These are phyloP conservation scores for Dictyostelium intermedium DNA, from an alignment of 78 protist species.

Conservation along the genomic window DNA sequence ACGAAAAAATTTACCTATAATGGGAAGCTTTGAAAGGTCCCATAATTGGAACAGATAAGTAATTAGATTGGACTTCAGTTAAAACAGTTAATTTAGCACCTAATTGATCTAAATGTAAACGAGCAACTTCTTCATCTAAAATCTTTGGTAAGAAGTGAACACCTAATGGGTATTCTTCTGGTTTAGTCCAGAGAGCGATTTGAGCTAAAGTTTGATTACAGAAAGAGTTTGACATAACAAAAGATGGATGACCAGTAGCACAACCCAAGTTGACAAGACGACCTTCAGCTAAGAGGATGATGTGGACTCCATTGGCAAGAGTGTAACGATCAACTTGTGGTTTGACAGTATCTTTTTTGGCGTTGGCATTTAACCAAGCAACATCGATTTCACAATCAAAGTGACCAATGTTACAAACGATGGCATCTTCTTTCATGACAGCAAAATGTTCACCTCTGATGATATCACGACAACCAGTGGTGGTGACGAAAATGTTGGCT, in stretches of 20 bases:
- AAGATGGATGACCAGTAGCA: constrained; percentile 99
- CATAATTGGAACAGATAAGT: constrained; percentile 86
- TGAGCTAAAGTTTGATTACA: constrained; percentile 99
- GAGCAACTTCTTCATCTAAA: constrained; percentile 99
- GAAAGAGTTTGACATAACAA: constrained; percentile 99
- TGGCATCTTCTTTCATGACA: constrained; percentile 98
- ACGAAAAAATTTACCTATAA: too few species aligned
- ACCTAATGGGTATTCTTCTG: constrained; percentile 86
- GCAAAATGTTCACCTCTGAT: constrained; percentile 92
- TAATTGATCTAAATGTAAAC: constrained; percentile 95
- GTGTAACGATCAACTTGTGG: constrained; percentile 98
- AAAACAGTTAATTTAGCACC: constrained; percentile 96
- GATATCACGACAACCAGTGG: constrained; percentile 98
- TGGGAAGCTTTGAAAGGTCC: constrained; percentile 93
- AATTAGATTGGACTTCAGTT: constrained; percentile 91
- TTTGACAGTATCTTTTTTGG: constrained; percentile 94
- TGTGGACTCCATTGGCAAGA: constrained; percentile 91
- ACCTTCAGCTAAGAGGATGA: constrained; percentile 99
- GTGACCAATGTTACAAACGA: constrained; percentile 99
- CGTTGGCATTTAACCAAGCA: constrained; percentile 91
- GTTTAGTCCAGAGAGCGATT: constrained; percentile 94
- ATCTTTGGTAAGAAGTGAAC: constrained; percentile 98
- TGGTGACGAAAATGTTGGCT: constrained; percentile 97
- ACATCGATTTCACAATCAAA: constrained; percentile 99
- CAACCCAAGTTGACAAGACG: constrained; percentile 99